A percentile compares a stretch with the other conserved stretches of the same genome.
Conservation (phyloP, 2,329 filamentous ascomycete species). For the Clonostachys byssicola region DNA sequence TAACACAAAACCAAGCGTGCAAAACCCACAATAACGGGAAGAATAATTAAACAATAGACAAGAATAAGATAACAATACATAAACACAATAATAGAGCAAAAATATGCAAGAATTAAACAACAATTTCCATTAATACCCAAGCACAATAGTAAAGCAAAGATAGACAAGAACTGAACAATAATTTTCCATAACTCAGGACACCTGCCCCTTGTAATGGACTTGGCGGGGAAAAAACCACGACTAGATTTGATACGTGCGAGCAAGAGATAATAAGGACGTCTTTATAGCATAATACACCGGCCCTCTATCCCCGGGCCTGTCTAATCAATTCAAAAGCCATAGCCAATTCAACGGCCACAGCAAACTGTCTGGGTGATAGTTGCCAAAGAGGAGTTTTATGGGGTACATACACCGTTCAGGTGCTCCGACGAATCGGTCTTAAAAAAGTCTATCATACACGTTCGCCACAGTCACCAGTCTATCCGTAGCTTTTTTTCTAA, state of each 20-base stretch:
- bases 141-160: too few species aligned
- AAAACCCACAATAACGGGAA: not conserved
- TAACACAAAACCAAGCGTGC: slow-evolving; percentile 23
- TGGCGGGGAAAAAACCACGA: too few species aligned
- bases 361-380: not conserved
- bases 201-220: too few species aligned
- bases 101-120: not conserved
- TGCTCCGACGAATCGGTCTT: not conserved
- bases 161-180: not conserved
- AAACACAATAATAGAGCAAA: not conserved
- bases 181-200: not conserved
- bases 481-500: not conserved
- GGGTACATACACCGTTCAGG: not conserved
- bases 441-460: not conserved
- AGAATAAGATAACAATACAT: not conserved
- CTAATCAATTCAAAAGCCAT: too few species aligned
- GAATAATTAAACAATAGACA: not conserved
- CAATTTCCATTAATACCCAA: too few species aligned
- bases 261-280: too few species aligned
- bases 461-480: not conserved
- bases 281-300: too few species aligned
- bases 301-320: too few species aligned
- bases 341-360: too few species aligned
- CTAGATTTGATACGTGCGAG: too few species aligned
- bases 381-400: not conserved